phyloP scores from a whole-genome alignment of 2,329 filamentous ascomycete species.

The Aspergillus udagawae region DNA sequence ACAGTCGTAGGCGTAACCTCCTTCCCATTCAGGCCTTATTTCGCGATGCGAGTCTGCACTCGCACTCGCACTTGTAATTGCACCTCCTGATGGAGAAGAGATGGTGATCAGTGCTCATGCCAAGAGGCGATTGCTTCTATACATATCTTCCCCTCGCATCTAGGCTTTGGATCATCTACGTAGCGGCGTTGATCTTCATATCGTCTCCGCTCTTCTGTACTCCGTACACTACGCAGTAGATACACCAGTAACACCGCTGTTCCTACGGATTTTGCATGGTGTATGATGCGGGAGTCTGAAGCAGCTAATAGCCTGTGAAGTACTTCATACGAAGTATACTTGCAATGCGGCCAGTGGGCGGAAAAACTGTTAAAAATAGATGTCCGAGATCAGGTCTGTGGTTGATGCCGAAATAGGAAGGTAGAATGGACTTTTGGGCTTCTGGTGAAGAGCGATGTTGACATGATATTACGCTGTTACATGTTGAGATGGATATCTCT shows the following conservation, averaged over 20 bases:
- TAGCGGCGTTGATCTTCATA: neutral
- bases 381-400: neutral
- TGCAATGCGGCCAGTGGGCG: neutral
- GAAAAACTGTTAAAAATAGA: neutral
- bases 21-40: neutral
- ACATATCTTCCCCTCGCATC: neutral
- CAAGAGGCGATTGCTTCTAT: neutral
- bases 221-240: too few species aligned
- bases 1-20: neutral
- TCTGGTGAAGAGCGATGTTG: too few species aligned
- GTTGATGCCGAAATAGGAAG: too few species aligned
- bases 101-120: neutral
- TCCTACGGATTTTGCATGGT: neutral
- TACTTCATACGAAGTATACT: neutral
- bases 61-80: neutral
- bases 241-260: neutral
- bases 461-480: too few species aligned
- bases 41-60: neutral
- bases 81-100: neutral
- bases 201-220: neutral
- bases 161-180: neutral
- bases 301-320: neutral
- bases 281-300: neutral
- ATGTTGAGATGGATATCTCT: too few species aligned
- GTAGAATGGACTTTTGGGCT: too few species aligned